Percentiles rank a stretch among this genome's conserved stretches.
These are phyloP conservation scores for Fusarium tjaetaba DNA, from an alignment of 2,329 filamentous ascomycete genomes.

Conservation along the genomic window DNA sequence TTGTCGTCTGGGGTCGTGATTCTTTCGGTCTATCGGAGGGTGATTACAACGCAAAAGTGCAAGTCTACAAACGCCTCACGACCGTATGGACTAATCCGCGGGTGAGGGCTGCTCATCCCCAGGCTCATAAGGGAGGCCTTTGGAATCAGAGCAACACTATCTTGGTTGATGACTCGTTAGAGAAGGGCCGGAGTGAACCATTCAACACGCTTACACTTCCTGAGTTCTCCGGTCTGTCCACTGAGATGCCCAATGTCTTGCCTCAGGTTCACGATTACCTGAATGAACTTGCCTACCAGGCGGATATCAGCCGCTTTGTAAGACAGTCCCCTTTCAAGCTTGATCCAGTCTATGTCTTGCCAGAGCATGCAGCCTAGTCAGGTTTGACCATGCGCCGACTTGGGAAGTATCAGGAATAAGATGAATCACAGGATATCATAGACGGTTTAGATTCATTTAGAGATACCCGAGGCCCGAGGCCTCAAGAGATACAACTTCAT, in stretches of 20 bases:
- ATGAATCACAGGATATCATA: background rate
- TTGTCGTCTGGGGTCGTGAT: constrained; percentile 82
- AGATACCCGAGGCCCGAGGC: constrained; percentile 31
- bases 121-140: constrained; percentile 47
- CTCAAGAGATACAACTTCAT: constrained; percentile 11
- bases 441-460: constrained; percentile 2
- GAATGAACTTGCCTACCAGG: constrained; percentile 62
- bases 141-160: constrained; percentile 92
- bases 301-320: constrained; percentile 72
- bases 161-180: constrained; percentile 83
- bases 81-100: constrained; percentile 71
- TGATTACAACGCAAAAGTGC: constrained; percentile 77
- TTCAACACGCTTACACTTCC: constrained; percentile 84
- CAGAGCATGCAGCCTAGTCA: background rate
- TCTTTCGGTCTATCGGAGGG: constrained; percentile 70
- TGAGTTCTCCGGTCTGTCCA: constrained; percentile 69
- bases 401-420: background rate
- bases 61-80: constrained; percentile 89
- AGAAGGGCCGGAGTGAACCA: constrained; percentile 86
- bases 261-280: constrained; percentile 71
- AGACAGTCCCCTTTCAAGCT: constrained; percentile 60
- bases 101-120: constrained; percentile 58
- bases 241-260: constrained; percentile 58
- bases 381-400: background rate
- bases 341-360: constrained; percentile 42